Evolutionary conservation across 2,329 filamentous ascomycete genomes (phyloP), one percentile per base, ranked within the genome.

Genomic region (Helicocarpus griseus): DNA sequence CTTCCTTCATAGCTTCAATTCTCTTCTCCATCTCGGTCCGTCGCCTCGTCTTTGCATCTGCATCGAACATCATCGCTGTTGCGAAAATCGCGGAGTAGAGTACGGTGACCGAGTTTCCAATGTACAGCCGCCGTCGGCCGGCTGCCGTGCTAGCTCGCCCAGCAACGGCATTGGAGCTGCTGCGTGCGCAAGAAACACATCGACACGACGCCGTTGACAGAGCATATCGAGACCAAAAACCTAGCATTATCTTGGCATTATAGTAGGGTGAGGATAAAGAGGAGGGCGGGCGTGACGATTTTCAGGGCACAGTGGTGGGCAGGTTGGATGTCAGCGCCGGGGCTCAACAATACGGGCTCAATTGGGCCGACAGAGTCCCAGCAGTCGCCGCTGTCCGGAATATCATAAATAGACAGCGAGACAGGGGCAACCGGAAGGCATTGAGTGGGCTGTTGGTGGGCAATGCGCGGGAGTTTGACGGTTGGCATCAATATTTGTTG

Each of bases 11-110:
- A 2, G 66, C 67, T 22, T 68, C 69, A 39, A 73, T 69, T 57
- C 69, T 68, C 58, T 71, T 64, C 51, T 69, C 64, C 64, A 64
- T 67, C 53, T 72, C 68, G 49, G 63, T 58, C 35, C 68, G 67
- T 29, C 67, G 66, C 56, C 66, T 61, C 46, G 64, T 63, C 54
- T 73, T 73, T 11, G 61, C 64, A 47, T 61, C 62, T 7, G 67
- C 65, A 59, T 73, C 70, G 46, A 65, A 65, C 31, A 72, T 60
- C 21, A 70, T 63, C 14, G 71, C 70, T 7, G 63, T 65, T 5
- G 67, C 70, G 41, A 73, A 71, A 17, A 73, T 67, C 44, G 69
- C 69, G 8, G 68, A 69, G 56, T 72, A 71, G n/a, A 73, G 60
- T n/a, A 66, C 64, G 0, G 70, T 72, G 24, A 71, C 61, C 1